Conservation (phyloP, 2,329 filamentous ascomycete genomes). For the Pseudogymnoascus sp. region DNA sequence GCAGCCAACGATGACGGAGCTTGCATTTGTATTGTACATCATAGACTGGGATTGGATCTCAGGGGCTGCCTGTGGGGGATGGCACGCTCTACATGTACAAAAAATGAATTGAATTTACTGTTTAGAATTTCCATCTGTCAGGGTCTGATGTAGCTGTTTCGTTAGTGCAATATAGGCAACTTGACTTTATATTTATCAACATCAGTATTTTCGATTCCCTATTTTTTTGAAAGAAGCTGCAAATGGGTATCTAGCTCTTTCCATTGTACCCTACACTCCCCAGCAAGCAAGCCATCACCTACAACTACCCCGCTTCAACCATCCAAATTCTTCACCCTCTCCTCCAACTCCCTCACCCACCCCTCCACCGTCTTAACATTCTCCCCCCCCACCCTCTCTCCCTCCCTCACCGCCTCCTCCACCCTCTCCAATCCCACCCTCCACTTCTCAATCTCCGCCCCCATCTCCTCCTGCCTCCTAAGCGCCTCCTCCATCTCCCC, state of each 20-base stretch:
- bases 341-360: slow-evolving; percentile 84
- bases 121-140: background rate
- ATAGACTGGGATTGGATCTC: background rate
- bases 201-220: background rate
- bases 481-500: slow-evolving; percentile 72
- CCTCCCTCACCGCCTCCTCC: slow-evolving; percentile 63
- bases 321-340: slow-evolving; percentile 43
- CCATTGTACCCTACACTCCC: background rate
- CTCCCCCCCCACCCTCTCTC: slow-evolving; percentile 59
- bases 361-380: slow-evolving; percentile 81
- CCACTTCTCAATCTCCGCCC: slow-evolving; percentile 75
- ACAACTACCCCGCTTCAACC: background rate
- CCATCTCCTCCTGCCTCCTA: slow-evolving; percentile 71
- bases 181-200: background rate
- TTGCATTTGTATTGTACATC: background rate
- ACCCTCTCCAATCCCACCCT: slow-evolving; percentile 69
- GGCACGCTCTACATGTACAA: background rate
- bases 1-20: background rate
- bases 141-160: background rate
- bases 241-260: background rate
- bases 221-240: background rate
- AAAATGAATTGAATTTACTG: background rate
- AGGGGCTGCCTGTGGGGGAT: background rate
- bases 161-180: background rate
- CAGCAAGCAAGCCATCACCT: background rate